phyloP scores from a whole-genome alignment of 2,329 filamentous ascomycete species.

The Helicocarpus griseus region DNA sequence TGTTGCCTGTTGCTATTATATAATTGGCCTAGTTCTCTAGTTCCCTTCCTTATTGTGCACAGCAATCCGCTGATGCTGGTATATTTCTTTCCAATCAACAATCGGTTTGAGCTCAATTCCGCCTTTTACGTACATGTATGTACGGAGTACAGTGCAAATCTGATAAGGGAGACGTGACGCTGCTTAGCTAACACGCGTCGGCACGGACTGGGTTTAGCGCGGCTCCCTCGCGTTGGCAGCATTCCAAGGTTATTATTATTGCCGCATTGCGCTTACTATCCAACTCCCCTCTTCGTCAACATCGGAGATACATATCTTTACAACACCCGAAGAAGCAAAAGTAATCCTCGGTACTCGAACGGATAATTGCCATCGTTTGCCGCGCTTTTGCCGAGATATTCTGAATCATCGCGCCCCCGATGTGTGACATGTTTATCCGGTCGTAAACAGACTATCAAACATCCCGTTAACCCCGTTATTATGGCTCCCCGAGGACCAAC shows the following conservation, averaged over 20 bases:
- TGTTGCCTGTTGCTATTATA: neutral
- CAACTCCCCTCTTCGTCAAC: neutral
- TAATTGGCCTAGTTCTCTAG: neutral
- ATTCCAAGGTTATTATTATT: too few species aligned
- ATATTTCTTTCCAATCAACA: too few species aligned
- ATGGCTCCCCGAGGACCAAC: conserved; percentile 31
- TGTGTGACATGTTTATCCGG: conserved; percentile 13
- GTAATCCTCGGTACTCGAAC: too few species aligned
- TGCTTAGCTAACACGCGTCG: conserved; percentile 2
- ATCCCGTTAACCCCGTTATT: conserved; percentile 8
- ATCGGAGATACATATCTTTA: neutral
- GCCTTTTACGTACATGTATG: too few species aligned
- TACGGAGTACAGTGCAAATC: too few species aligned
- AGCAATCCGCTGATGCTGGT: too few species aligned
- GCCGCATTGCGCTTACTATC: neutral
- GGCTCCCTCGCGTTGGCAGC: neutral
- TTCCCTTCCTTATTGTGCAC: neutral
- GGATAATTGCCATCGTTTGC: too few species aligned
- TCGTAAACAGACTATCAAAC: neutral
- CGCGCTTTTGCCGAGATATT: conserved; percentile 1
- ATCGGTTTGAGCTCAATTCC: too few species aligned
- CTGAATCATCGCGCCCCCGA: conserved; percentile 11
- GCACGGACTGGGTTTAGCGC: conserved; percentile 11
- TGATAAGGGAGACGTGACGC: conserved; percentile 4
- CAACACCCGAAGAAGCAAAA: neutral